Base-by-base conservation (phyloP, 257 asterid species). In the Nicotiana noctiflora region DNA sequence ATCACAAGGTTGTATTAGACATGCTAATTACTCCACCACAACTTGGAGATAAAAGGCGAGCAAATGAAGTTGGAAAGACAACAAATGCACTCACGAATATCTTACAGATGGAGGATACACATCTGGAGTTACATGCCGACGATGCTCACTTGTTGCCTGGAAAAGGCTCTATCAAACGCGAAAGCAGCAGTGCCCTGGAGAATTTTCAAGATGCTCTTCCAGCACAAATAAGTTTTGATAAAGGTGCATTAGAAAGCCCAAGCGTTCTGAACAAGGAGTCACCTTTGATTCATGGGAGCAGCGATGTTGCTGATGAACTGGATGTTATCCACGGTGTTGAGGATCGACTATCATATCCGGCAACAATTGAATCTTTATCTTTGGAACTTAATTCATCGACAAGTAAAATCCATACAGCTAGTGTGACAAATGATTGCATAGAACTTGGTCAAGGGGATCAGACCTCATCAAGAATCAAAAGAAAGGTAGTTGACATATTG, bases 191-290 rank as follows among this genome's bases (percentile, higher is more conserved):
- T 82, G 79, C 79, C 70, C 77, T 83, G 46, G 82, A 67, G 72
- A 65, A 87, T 57, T 46, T 23, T 67, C 82, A 68, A 76, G 86
- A 63, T 74, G 76, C 85, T 76, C 70, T 83, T 81, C 29, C 88
- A 79, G 56, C 75, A 72, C 72, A 61, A 81, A 66, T 12, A n/a
- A 84, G 84, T 59, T 57, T 56, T 72, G 40, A 76, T 61, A 82
- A 61, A 80, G 40, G 80, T 82, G 88, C 56, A 80, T 82, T 77
- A 56, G 79, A 49, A 88, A 82, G 85, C 74, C 82, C 86, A 67
- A 83, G 82, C 65, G 74, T 70, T 53, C 75, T 79, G 70, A 60
- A 80, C 37, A 70, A 79, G 72, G 87, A 85, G 67, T 81, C 86
- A 56, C 72, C 81, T 81, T 79, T 81, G 44, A 59, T 84, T 75